A percentile compares a stretch with the other conserved stretches of the same genome.
Conservation (phyloP, 1,139 yeast genomes). For the Arxiozyma bovina region DNA sequence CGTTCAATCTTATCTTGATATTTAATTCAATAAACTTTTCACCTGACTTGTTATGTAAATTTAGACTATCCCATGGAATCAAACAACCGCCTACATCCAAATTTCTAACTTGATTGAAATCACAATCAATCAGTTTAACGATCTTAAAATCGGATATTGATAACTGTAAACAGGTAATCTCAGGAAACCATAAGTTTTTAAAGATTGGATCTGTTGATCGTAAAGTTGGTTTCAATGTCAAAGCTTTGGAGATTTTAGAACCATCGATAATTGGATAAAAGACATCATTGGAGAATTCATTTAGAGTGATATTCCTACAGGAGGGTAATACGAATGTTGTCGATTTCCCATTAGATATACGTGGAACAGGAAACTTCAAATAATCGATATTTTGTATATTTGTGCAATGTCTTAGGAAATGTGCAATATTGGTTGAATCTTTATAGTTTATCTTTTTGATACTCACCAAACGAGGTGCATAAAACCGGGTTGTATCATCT, state of each 20-base stretch:
- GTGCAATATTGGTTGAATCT: constrained; percentile 4
- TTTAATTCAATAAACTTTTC: not conserved
- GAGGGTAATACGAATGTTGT: constrained; percentile 12
- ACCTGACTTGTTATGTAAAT: constrained; percentile 8
- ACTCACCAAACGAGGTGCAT: constrained; percentile 13
- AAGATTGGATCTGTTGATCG: constrained; percentile 16
- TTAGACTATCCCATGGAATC: constrained; percentile 17
- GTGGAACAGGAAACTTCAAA: constrained; percentile 16
- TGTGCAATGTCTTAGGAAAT: constrained; percentile 15
- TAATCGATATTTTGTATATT: constrained; percentile 15
- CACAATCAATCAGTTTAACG: constrained; percentile 15
- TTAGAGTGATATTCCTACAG: constrained; percentile 18
- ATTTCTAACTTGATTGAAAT: constrained; percentile 12
- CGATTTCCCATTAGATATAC: constrained; percentile 3
- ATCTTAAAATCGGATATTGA: constrained; percentile 3
- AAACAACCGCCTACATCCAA: constrained; percentile 12
- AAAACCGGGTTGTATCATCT: constrained; percentile 9
- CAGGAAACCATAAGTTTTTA: constrained; percentile 14
- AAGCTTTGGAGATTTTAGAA: constrained; percentile 7
- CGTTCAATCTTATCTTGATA: constrained; percentile 11
- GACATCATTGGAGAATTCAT: constrained; percentile 14
- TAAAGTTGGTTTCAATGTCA: constrained; percentile 14
- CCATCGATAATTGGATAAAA: constrained; percentile 20
- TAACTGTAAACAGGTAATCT: constrained; percentile 11
- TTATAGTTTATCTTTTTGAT: constrained; percentile 15